A percentile compares a stretch with the other conserved stretches of the same genome.
These are phyloP conservation scores for Gentiana dahurica DNA, from an alignment of 257 asterid species.

Conservation along the genomic window DNA sequence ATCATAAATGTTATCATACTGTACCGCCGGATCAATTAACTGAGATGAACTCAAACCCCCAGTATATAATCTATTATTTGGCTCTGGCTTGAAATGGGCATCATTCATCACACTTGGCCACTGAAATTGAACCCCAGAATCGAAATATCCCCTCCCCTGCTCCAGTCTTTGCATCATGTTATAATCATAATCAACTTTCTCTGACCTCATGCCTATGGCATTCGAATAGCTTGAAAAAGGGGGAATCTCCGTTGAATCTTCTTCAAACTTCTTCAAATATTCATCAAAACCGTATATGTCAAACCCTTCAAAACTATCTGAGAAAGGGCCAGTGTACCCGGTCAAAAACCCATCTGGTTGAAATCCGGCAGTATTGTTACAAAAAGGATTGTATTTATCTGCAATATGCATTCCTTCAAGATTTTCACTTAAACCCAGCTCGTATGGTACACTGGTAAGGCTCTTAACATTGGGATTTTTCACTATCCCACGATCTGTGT, in stretches of 20 bases:
- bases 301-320: constrained; percentile 12
- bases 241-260: constrained; percentile 12
- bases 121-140: constrained; percentile 4
- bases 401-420: constrained; percentile 19
- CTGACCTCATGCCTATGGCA: background rate
- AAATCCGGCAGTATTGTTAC: background rate
- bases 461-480: constrained; percentile 7
- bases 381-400: constrained; percentile 8
- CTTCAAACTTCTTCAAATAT: constrained; percentile 1
- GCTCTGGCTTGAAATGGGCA: constrained; percentile 1
- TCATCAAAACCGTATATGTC: constrained; percentile 1
- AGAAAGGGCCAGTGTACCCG: constrained; percentile 10
- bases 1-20: constrained; percentile 8
- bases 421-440: constrained; percentile 18
- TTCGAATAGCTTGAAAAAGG: constrained; percentile 3
- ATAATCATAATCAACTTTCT: constrained; percentile 1
- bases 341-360: constrained; percentile 11
- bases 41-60: constrained; percentile 13
- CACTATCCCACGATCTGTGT: constrained; percentile 8
- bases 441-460: constrained; percentile 9
- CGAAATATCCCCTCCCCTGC: constrained; percentile 7
- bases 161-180: constrained; percentile 5
- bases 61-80: constrained; percentile 3
- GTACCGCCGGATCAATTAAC: constrained; percentile 7
- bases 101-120: constrained; percentile 9